phyloP scores from a whole-genome alignment of 129 eudicot species.

The Silybum marianum region DNA sequence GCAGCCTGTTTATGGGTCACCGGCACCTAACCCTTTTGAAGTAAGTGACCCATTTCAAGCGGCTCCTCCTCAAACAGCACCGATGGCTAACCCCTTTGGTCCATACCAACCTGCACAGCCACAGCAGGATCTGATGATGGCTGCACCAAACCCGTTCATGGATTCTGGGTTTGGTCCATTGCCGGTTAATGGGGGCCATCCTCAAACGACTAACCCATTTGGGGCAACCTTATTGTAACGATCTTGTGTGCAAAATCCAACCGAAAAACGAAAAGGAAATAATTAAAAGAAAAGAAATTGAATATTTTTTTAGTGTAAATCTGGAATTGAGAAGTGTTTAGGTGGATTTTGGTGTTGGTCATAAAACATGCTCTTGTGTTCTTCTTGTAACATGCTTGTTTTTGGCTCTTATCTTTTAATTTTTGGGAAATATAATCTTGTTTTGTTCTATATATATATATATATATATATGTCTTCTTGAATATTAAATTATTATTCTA shows the following conservation, averaged over 20 bases:
- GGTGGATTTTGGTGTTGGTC: constrained; percentile 16
- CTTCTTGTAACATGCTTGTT: constrained; percentile 7
- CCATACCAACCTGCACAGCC: constrained; percentile 57
- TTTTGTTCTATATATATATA: neutral
- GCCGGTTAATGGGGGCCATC: constrained; percentile 47
- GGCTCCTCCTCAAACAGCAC: constrained; percentile 55
- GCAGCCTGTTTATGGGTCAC: constrained; percentile 80
- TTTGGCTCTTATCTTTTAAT: neutral
- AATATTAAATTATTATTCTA: too few species aligned
- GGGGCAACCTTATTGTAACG: constrained; percentile 36
- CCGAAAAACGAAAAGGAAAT: neutral
- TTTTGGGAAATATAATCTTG: constrained; percentile 12
- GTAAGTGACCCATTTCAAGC: constrained; percentile 65
- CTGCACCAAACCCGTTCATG: constrained; percentile 71
- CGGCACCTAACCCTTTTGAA: constrained; percentile 96
- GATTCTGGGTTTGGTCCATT: constrained; percentile 73
- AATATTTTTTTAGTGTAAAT: constrained; percentile 15
- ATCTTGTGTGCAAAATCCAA: neutral
- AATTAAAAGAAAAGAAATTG: neutral
- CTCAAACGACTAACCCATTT: constrained; percentile 69
- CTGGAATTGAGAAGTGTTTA: constrained; percentile 22
- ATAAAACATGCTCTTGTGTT: neutral
- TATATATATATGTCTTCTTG: neutral
- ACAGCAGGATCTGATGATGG: constrained; percentile 49
- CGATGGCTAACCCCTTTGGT: constrained; percentile 58